These are phyloP conservation scores for Tulasnella sp. DNA, from an alignment of 768 basidiomycete species.

Conservation along the genomic window DNA sequence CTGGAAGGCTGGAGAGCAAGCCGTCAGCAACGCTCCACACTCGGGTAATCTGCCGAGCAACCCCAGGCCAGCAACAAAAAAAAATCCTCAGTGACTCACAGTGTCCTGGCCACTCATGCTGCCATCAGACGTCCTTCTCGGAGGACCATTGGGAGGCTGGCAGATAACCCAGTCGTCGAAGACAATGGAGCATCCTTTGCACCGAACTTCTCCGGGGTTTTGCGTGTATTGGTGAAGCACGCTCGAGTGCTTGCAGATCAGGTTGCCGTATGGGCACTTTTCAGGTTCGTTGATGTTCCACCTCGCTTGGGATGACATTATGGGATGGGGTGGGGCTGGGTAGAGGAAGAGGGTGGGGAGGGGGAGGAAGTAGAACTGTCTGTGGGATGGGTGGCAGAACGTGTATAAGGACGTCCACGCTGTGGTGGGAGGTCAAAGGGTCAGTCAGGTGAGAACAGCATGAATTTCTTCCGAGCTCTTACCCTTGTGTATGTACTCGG, in stretches of 20 bases:
- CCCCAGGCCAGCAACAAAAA: neutral
- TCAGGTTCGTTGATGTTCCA: neutral
- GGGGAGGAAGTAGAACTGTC: too few species aligned
- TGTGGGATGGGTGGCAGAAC: too few species aligned
- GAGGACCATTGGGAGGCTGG: conserved; percentile 12
- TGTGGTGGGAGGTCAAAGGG: too few species aligned
- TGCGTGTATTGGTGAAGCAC: neutral
- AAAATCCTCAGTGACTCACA: conserved; percentile 9
- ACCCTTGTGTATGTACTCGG: too few species aligned
- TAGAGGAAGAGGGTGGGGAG: too few species aligned
- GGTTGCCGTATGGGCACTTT: conserved; percentile 2
- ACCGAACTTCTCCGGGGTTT: conserved; percentile 22
- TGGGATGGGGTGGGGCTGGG: neutral
- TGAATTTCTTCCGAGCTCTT: too few species aligned
- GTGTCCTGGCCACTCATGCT: neutral
- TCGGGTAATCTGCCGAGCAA: neutral
- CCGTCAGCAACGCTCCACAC: neutral
- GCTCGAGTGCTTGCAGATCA: conserved; percentile 6
- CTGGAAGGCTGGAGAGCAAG: neutral
- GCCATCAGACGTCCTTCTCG: neutral
- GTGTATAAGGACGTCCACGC: too few species aligned
- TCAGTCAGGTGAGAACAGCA: too few species aligned
- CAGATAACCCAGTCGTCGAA: conserved; percentile 20
- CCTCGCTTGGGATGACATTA: neutral
- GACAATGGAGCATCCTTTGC: conserved; percentile 21